Evolutionary conservation across 257 asterid genomes (phyloP).

Genomic region (Jacaranda mimosifolia): DNA sequence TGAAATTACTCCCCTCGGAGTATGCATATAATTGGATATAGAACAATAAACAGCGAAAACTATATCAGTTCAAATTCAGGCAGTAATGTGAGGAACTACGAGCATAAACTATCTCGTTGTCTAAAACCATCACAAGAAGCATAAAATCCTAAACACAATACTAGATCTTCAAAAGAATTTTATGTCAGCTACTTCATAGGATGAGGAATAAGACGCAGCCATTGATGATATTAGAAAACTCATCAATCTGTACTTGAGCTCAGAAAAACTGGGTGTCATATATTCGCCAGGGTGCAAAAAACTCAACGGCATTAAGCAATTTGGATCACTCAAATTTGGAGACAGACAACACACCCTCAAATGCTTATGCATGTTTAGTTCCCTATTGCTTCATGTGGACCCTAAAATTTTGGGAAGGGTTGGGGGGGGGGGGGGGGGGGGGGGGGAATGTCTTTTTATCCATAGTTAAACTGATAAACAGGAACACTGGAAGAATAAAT

Average conservation of each 20-base stretch:
- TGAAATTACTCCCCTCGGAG: slow-evolving; percentile 2
- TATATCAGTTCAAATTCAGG: slow-evolving; percentile 14
- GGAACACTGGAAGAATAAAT: neutral
- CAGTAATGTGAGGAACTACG: slow-evolving; percentile 15
- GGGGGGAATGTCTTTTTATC: too few species aligned
- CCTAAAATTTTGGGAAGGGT: too few species aligned
- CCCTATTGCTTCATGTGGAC: slow-evolving; percentile 6
- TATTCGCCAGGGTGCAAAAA: neutral
- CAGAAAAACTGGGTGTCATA: neutral
- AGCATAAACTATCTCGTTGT: slow-evolving; percentile 20
- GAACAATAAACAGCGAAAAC: neutral
- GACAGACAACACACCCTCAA: neutral
- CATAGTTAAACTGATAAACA: neutral
- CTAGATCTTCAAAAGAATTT: slow-evolving; percentile 4
- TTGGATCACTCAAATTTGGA: too few species aligned
- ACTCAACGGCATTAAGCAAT: neutral
- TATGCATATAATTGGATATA: neutral
- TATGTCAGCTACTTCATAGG: neutral
- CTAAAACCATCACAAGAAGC: slow-evolving; percentile 9
- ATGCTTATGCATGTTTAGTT: neutral
- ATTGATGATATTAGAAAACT: neutral
- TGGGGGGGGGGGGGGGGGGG: too few species aligned
- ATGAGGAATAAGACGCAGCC: neutral
- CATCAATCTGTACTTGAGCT: slow-evolving; percentile 17
- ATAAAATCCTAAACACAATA: slow-evolving; percentile 20